phyloP scores from a whole-genome alignment of 768 basidiomycete genomes.

The Mycena capillaripes region DNA sequence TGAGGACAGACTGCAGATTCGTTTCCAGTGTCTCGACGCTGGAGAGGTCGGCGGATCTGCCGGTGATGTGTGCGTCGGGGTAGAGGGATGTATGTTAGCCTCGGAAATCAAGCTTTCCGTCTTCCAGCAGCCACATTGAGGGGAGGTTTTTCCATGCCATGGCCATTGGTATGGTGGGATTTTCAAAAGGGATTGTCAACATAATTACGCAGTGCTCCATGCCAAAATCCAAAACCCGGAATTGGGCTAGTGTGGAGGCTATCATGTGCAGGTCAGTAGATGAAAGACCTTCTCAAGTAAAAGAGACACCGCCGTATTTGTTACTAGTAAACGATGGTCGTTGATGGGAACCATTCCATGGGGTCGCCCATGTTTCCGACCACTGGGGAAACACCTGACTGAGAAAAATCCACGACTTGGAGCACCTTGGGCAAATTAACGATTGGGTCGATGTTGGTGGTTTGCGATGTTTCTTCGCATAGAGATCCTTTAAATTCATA shows the following conservation, averaged over 20 bases:
- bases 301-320: not conserved
- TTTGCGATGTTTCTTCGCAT: not conserved
- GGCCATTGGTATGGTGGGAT: not conserved
- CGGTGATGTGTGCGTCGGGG: too few relatives aligned
- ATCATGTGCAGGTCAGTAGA: not conserved
- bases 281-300: too few relatives aligned
- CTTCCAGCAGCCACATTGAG: constrained; percentile 4
- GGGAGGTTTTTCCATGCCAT: not conserved
- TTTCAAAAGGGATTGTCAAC: not conserved
- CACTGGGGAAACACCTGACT: not conserved
- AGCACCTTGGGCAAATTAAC: not conserved
- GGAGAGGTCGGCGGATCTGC: too few relatives aligned
- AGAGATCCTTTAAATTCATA: not conserved
- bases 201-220: constrained; percentile 6
- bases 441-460: not conserved
- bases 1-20: too few relatives aligned
- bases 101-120: too few relatives aligned
- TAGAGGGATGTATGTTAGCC: too few relatives aligned
- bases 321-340: not conserved
- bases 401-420: not conserved
- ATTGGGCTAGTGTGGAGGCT: constrained; percentile 4
- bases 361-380: constrained; percentile 9
- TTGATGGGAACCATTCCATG: constrained; percentile 4
- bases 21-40: too few relatives aligned
- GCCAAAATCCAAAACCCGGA: constrained; percentile 3